A percentile compares a stretch with the other conserved stretches of the same genome.
phyloP scores from a whole-genome alignment of 768 basidiomycete genomes.

The Phaeotremella fagi region DNA sequence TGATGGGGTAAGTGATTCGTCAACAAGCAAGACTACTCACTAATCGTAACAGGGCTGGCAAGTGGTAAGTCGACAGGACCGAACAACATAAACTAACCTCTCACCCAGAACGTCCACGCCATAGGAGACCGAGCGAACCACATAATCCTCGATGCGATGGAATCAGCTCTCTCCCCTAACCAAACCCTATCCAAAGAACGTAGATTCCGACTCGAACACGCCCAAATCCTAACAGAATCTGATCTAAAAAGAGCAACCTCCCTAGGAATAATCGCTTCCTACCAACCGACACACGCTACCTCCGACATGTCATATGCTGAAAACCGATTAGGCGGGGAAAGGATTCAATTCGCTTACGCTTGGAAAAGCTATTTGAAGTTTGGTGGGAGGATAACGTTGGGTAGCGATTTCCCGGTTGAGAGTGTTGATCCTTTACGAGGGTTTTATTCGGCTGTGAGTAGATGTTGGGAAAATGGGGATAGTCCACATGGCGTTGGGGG shows the following conservation, averaged over 20 bases:
- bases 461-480: constrained; percentile 62
- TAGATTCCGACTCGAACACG: constrained; percentile 83
- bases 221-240: constrained; percentile 70
- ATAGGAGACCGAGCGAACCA: constrained; percentile 74
- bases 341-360: constrained; percentile 76
- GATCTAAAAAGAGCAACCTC: constrained; percentile 67
- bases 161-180: constrained; percentile 55
- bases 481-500: constrained; percentile 79
- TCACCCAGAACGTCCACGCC: constrained; percentile 61
- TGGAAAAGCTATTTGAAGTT: constrained; percentile 69
- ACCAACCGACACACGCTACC: constrained; percentile 88
- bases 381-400: constrained; percentile 63
- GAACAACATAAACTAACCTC: not conserved
- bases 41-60: constrained; percentile 58
- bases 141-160: constrained; percentile 75
- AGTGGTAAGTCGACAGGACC: constrained; percentile 57
- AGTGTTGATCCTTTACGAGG: constrained; percentile 80
- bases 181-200: constrained; percentile 12
- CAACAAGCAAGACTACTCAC: not conserved
- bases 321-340: constrained; percentile 66
- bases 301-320: constrained; percentile 90
- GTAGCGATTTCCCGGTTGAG: constrained; percentile 93
- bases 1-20: constrained; percentile 52
- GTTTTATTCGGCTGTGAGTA: constrained; percentile 81
- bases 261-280: constrained; percentile 82